A percentile compares a stretch with the other conserved stretches of the same genome.
These are phyloP conservation scores for Syzygium malaccense DNA, from an alignment of 441 rosid genomes.

Conservation along the genomic window DNA sequence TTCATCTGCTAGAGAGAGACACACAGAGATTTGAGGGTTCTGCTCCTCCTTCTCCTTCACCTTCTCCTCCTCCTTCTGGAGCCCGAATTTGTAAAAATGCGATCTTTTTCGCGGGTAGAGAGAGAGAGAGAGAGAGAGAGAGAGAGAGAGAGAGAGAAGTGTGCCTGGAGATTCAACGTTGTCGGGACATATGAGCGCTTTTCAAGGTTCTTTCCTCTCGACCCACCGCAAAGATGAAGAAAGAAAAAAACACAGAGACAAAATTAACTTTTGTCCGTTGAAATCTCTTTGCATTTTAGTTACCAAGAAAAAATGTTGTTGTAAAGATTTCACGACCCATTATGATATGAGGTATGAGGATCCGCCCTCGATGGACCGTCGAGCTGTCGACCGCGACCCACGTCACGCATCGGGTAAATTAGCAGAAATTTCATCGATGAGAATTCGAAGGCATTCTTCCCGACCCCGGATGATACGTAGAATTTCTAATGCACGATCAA, in stretches of 20 bases:
- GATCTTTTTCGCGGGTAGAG: not conserved
- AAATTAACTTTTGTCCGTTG: not conserved
- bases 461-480: too few relatives aligned
- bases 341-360: not conserved
- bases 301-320: not conserved
- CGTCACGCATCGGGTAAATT: rapidly evolving
- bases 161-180: not conserved
- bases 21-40: not conserved
- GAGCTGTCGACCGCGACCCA: not conserved
- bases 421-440: not conserved
- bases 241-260: not conserved
- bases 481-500: not conserved
- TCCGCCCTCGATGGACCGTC: not conserved
- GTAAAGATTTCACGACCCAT: not conserved
- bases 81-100: not conserved
- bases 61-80: not conserved
- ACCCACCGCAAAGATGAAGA: not conserved
- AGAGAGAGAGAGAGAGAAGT: not conserved
- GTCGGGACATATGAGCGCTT: not conserved
- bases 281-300: not conserved
- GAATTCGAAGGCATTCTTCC: rapidly evolving
- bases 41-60: not conserved
- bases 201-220: not conserved
- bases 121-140: not conserved
- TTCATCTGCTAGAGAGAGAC: not conserved